Percentiles rank a stretch among this genome's conserved stretches.
phyloP scores from a whole-genome alignment of 192 early-diverging fungal genomes.

The Diversispora eburnea region DNA sequence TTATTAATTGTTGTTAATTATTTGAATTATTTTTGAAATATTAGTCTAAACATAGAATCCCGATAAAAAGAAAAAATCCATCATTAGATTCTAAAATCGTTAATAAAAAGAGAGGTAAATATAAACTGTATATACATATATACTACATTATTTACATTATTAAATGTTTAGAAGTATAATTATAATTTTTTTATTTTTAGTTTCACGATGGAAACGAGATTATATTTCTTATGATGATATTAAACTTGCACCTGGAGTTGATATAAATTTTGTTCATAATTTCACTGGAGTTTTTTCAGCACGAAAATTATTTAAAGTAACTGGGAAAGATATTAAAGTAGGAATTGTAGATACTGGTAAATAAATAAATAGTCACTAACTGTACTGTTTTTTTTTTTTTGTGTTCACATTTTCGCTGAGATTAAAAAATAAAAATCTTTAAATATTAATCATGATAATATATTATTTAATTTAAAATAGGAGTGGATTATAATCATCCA shows the following conservation, averaged over 20 bases:
- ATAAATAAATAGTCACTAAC: slow-evolving; percentile 47
- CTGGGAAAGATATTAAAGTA: slow-evolving; percentile 62
- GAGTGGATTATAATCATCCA: slow-evolving; percentile 57
- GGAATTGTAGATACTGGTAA: slow-evolving; percentile 66
- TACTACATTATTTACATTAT: no score
- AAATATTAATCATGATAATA: neutral
- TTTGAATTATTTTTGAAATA: neutral
- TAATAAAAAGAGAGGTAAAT: no score
- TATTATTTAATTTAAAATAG: slow-evolving; percentile 1
- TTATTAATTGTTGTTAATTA: neutral
- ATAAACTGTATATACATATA: no score
- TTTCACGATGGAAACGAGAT: neutral
- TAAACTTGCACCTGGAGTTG: neutral
- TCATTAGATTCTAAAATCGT: no score
- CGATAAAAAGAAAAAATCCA: no score
- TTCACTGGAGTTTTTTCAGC: slow-evolving; percentile 50
- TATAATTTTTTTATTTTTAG: no score
- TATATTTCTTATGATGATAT: neutral
- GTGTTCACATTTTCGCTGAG: neutral
- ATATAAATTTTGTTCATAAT: slow-evolving; percentile 37
- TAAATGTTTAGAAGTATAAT: no score
- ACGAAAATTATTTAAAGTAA: slow-evolving; percentile 45
- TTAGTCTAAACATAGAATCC: no score
- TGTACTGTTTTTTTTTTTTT: slow-evolving; percentile 46
- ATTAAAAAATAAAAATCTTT: neutral